Conservation (phyloP, 2,329 filamentous ascomycete genomes). For the Tolypocladium guangdongense region DNA sequence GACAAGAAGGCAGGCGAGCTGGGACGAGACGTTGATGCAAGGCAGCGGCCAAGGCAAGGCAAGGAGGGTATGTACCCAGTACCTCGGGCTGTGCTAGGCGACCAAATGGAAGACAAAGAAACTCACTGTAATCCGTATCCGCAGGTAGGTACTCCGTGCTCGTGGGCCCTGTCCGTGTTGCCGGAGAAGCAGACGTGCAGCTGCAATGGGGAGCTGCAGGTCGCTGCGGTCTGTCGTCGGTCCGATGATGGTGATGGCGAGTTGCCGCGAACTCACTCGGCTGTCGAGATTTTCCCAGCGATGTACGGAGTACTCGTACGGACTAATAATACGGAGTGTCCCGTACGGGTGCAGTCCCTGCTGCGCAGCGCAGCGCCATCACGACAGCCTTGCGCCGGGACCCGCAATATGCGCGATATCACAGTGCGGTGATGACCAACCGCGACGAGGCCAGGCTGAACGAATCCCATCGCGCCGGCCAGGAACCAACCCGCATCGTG, state of each 20-base stretch:
- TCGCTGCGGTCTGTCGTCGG: background rate
- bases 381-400: background rate
- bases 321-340: background rate
- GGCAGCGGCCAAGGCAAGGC: background rate
- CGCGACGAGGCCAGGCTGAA: background rate
- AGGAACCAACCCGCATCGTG: background rate
- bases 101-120: background rate
- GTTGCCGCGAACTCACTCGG: background rate
- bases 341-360: background rate
- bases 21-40: background rate
- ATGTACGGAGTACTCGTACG: background rate
- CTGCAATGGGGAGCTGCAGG: background rate
- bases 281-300: background rate
- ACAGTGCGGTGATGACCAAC: background rate
- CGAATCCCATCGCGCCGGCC: background rate
- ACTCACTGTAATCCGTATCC: no score
- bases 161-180: background rate
- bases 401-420: background rate
- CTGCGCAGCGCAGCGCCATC: background rate
- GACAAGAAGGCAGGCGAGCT: background rate
- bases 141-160: background rate
- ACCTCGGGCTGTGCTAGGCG: background rate
- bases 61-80: background rate
- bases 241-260: background rate
- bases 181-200: no score